Conservation (phyloP, 2,329 filamentous ascomycete species). For the Fusarium camptoceras region DNA sequence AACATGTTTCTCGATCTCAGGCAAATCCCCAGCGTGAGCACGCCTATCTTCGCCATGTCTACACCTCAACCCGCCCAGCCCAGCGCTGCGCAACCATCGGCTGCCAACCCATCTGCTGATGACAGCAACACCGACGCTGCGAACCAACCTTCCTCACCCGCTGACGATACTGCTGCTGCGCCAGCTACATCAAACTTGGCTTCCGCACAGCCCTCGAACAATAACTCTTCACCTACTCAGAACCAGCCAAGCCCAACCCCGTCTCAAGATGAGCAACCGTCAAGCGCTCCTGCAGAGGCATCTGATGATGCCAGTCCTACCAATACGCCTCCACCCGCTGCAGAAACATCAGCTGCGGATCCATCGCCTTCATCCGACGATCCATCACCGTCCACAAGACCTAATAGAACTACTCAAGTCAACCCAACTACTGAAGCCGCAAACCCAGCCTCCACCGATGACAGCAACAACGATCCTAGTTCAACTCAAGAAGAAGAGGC, state of each 20-base stretch:
- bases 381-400: constrained; percentile 6
- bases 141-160: constrained; percentile 20
- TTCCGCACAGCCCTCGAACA: constrained; percentile 11
- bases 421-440: constrained; percentile 25
- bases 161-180: constrained; percentile 7
- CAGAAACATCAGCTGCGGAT: constrained; percentile 12
- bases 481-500: constrained; percentile 17
- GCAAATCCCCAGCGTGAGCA: constrained; percentile 41
- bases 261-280: constrained; percentile 6
- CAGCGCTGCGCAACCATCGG: constrained; percentile 38
- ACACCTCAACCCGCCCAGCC: constrained; percentile 39
- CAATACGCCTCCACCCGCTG: constrained; percentile 8
- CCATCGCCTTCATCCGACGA: constrained; percentile 24
- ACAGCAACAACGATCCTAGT: constrained; percentile 26
- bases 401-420: constrained; percentile 14
- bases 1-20: constrained; percentile 51
- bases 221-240: constrained; percentile 19
- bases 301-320: constrained; percentile 21
- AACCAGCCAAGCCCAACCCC: constrained; percentile 11
- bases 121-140: constrained; percentile 23
- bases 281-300: constrained; percentile 15
- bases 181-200: constrained; percentile 22
- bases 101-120: constrained; percentile 24
- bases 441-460: constrained; percentile 20
- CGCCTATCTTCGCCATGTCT: constrained; percentile 51